phyloP scores from a whole-genome alignment of 2,329 filamentous ascomycete species.

The Aquanectria penicillioides region DNA sequence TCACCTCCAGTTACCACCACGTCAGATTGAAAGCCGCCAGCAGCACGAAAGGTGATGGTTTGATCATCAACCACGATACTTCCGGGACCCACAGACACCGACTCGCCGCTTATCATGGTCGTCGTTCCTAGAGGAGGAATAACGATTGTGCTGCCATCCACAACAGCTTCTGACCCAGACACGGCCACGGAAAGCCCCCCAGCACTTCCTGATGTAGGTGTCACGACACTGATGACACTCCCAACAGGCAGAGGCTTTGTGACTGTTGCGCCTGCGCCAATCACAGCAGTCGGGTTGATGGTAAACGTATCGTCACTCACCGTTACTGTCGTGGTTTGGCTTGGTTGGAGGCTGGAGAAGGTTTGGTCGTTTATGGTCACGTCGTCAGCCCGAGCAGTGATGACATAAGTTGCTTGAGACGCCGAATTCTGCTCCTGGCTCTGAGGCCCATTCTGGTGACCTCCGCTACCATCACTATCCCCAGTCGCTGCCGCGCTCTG shows the following conservation, averaged over 20 bases:
- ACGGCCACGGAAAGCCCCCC: constrained; percentile 54
- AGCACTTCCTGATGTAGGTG: constrained; percentile 51
- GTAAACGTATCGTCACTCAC: constrained; percentile 55
- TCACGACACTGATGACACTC: constrained; percentile 43
- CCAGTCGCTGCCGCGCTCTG: constrained; percentile 23
- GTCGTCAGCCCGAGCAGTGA: constrained; percentile 55
- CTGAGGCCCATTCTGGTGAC: constrained; percentile 6
- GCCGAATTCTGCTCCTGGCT: constrained; percentile 12
- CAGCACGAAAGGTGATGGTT: constrained; percentile 48
- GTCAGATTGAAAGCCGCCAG: constrained; percentile 50
- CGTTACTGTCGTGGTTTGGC: constrained; percentile 54
- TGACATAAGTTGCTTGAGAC: constrained; percentile 44
- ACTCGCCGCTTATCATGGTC: constrained; percentile 45
- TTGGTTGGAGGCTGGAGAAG: constrained; percentile 50
- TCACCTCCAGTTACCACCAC: constrained; percentile 60
- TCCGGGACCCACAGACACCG: constrained; percentile 48
- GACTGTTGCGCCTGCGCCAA: constrained; percentile 57
- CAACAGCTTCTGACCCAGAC: constrained; percentile 51
- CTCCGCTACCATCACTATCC: not conserved
- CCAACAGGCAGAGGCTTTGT: constrained; percentile 50
- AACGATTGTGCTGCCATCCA: constrained; percentile 56
- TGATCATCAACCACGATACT: constrained; percentile 49
- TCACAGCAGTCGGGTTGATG: constrained; percentile 57
- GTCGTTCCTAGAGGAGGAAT: constrained; percentile 51
- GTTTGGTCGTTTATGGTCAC: constrained; percentile 61